These are phyloP conservation scores for Marasmius fiardii DNA, from an alignment of 1,284 basidiomycete genomes.

Conservation along the genomic window DNA sequence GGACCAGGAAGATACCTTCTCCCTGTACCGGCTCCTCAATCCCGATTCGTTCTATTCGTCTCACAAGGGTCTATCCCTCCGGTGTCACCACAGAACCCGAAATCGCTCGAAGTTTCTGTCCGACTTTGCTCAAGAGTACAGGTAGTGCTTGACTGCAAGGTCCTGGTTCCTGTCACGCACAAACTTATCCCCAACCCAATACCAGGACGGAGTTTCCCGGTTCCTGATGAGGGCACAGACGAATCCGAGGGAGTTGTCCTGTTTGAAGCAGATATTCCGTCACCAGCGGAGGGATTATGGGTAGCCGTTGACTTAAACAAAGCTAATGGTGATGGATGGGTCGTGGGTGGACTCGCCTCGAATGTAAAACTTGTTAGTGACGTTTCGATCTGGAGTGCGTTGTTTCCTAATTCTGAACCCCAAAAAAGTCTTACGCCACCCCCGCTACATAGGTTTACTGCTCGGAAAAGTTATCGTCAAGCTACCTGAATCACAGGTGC, in stretches of 20 bases:
- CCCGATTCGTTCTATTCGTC: slow-evolving; percentile 50
- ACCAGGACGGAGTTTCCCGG: slow-evolving; percentile 52
- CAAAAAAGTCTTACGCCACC: slow-evolving; percentile 11
- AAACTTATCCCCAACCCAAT: slow-evolving; percentile 62
- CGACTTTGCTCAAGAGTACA: slow-evolving; percentile 33
- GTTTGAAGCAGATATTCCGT: slow-evolving; percentile 48
- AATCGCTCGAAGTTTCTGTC: slow-evolving; percentile 41
- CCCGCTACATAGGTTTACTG: slow-evolving; percentile 32
- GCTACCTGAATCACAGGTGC: slow-evolving; percentile 25
- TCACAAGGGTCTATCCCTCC: slow-evolving; percentile 52
- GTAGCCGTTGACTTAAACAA: slow-evolving; percentile 52
- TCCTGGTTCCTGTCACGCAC: slow-evolving; percentile 41
- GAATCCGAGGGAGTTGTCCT: slow-evolving; percentile 71
- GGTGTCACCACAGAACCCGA: slow-evolving; percentile 44
- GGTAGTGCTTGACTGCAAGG: slow-evolving; percentile 30
- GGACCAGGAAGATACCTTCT: slow-evolving; percentile 48
- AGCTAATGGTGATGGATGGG: slow-evolving; percentile 58
- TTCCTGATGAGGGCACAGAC: slow-evolving; percentile 62
- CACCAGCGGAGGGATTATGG: slow-evolving; percentile 25
- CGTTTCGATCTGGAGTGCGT: slow-evolving; percentile 44
- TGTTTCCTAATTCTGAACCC: slow-evolving; percentile 18
- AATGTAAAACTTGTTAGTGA: slow-evolving; percentile 28
- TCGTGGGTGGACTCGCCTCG: slow-evolving; percentile 50
- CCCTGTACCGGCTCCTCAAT: slow-evolving; percentile 31
- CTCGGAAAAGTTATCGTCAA: slow-evolving; percentile 28